Evolutionary conservation across 2,329 filamentous ascomycete species (phyloP).

Genomic region (Exophiala lecanii-corni): DNA sequence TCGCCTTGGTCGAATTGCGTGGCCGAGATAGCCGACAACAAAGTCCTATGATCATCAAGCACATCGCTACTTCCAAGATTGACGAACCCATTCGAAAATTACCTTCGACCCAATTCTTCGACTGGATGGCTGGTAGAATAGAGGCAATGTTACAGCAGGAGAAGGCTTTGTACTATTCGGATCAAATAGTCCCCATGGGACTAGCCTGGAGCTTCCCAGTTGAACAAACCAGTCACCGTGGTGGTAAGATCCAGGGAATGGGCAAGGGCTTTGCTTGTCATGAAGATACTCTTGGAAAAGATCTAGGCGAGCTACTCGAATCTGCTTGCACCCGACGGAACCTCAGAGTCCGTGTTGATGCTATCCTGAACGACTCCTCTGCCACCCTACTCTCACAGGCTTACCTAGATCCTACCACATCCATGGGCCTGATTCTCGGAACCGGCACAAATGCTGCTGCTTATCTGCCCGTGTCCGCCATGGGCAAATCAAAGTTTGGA

Average conservation of each 20-base stretch:
- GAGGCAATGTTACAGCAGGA: slow-evolving; percentile 47
- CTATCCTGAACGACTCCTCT: slow-evolving; percentile 61
- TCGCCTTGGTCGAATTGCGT: slow-evolving; percentile 55
- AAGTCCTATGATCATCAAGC: slow-evolving; percentile 49
- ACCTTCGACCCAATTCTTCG: slow-evolving; percentile 56
- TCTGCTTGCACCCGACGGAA: slow-evolving; percentile 51
- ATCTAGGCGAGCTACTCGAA: slow-evolving; percentile 57
- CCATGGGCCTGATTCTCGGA: slow-evolving; percentile 60
- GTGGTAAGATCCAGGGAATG: slow-evolving; percentile 57
- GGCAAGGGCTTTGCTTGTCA: slow-evolving; percentile 62
- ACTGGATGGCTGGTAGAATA: slow-evolving; percentile 62
- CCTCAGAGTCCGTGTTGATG: slow-evolving; percentile 56
- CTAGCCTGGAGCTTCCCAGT: slow-evolving; percentile 64
- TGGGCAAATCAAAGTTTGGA: slow-evolving; percentile 54
- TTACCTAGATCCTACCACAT: slow-evolving; percentile 56
- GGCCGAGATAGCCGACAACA: slow-evolving; percentile 41
- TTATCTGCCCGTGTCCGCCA: slow-evolving; percentile 52
- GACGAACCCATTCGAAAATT: slow-evolving; percentile 53
- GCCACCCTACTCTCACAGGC: slow-evolving; percentile 59
- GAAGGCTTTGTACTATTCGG: slow-evolving; percentile 28
- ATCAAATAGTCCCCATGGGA: slow-evolving; percentile 51
- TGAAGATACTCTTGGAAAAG: slow-evolving; percentile 54
- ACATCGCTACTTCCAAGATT: slow-evolving; percentile 52
- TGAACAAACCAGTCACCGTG: slow-evolving; percentile 58
- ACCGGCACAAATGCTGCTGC: slow-evolving; percentile 63